Evolutionary conservation across 768 basidiomycete species (phyloP), one percentile per base, ranked within the genome.

Genomic region (Psilocybe sp.): DNA sequence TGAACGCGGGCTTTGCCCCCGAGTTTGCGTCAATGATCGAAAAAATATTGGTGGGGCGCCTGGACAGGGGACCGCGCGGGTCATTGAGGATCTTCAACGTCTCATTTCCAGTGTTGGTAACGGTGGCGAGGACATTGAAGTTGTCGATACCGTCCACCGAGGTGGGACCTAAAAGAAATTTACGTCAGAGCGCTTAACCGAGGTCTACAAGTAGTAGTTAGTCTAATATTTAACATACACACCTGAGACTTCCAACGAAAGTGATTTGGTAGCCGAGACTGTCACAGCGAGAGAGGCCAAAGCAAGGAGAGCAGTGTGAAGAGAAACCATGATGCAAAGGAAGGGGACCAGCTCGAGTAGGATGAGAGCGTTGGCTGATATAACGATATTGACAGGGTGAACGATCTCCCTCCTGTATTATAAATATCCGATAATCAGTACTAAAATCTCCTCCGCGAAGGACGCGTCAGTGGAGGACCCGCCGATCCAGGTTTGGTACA

Each of bases 91-190:
- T 58, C 54, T 70, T 73, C 48, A 79, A 47, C 14, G 72, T 70
- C 64, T 79, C 74, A 46, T 71, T 68, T 44, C 78, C 77, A 19
- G 70, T 75, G 66, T 80, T 79, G 55, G 69, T 72, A 53, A 79
- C 39, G 33, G 69, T 72, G 15, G 74, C 60, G 28, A 59, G 59
- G 44, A 79, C 67, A 55, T 39, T 53, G 37, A 53, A 47, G 47
- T 38, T 39, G 40, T 45, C 42, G 15, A 53, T 28, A 11, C 41
- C 16, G 2, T 39, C 23, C 6, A 49, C 52, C 4, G 16, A 19
- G 9, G 43, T 38, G 14, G 52, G 52, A 40, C 52, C 52, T 53
- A 19, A 2, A 46, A 7, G 7, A 28, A 28, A 28, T n/a, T n/a
- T n/a, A n/a, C n/a, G n/a, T n/a, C n/a, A n/a, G n/a, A n/a, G n/a